A percentile compares a stretch with the other conserved stretches of the same genome.
Conservation (phyloP, 2,329 filamentous ascomycete species). For the Periconia macrospinosa region DNA sequence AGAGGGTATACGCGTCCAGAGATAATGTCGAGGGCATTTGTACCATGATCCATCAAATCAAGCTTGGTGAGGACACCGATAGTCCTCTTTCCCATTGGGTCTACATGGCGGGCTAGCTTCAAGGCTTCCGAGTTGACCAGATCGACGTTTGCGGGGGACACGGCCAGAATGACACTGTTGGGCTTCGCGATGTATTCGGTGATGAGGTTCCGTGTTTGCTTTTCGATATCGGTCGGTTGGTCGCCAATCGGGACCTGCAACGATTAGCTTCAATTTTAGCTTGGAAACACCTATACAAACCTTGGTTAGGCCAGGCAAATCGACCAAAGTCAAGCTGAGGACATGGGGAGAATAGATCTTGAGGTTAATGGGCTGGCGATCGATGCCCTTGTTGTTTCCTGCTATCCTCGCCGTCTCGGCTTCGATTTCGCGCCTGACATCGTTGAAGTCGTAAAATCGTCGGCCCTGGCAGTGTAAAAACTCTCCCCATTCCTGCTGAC, state of each 20-base stretch:
- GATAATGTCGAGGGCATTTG: slow-evolving; percentile 96
- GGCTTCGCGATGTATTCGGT: slow-evolving; percentile 98
- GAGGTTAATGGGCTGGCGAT: slow-evolving; percentile 94
- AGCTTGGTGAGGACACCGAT: slow-evolving; percentile 97
- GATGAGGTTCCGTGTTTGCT: slow-evolving; percentile 94
- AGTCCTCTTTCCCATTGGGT: slow-evolving; percentile 88
- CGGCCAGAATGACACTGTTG: slow-evolving; percentile 95
- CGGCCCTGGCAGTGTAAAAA: slow-evolving; percentile 93
- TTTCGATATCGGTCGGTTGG: slow-evolving; percentile 96
- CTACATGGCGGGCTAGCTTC: slow-evolving; percentile 95
- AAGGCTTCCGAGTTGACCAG: slow-evolving; percentile 97
- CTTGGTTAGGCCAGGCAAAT: slow-evolving; percentile 94
- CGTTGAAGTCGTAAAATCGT: slow-evolving; percentile 85
- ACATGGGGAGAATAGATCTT: slow-evolving; percentile 98
- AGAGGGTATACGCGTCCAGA: slow-evolving; percentile 94
- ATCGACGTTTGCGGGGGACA: slow-evolving; percentile 96
- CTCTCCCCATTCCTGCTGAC: slow-evolving; percentile 81
- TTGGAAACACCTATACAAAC: slow-evolving; percentile 47
- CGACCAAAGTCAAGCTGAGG: slow-evolving; percentile 92
- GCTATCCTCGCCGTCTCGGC: slow-evolving; percentile 93
- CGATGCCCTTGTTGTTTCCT: slow-evolving; percentile 98
- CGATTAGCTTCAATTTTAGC: slow-evolving; percentile 26
- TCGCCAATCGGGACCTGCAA: slow-evolving; percentile 89
- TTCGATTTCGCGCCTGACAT: slow-evolving; percentile 96
- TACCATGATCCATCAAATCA: slow-evolving; percentile 98